These are phyloP conservation scores for Isatis tinctoria DNA, from an alignment of 345 rosid species.

Conservation along the genomic window DNA sequence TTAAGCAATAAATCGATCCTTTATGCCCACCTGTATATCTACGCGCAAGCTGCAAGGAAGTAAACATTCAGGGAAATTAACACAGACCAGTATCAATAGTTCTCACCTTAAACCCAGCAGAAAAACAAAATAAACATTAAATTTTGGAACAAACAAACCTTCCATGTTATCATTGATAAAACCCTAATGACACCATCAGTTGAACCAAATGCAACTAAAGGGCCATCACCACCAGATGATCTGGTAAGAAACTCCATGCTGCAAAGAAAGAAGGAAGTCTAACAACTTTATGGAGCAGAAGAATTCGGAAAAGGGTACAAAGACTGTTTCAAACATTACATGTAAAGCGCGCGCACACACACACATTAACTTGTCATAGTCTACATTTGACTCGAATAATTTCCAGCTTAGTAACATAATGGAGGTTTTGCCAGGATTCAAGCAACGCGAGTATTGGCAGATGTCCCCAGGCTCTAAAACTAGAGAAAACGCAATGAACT, in stretches of 20 bases:
- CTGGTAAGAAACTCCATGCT: conserved; percentile 94
- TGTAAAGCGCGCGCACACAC: not conserved
- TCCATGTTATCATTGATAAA: conserved; percentile 99
- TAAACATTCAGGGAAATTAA: conserved; percentile 13
- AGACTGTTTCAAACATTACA: not conserved
- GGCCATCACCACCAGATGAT: conserved; percentile 83
- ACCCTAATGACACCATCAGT: conserved; percentile 98
- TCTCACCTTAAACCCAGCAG: not conserved
- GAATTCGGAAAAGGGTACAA: not conserved
- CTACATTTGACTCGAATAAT: not conserved
- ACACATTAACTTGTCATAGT: not conserved
- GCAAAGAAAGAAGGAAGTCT: conserved; percentile 27
- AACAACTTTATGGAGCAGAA: conserved; percentile 8
- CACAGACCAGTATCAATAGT: conserved; percentile 14
- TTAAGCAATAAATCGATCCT: conserved; percentile 91
- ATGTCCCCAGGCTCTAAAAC: not conserved
- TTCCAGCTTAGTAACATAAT: conserved; percentile 5
- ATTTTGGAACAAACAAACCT: conserved; percentile 47
- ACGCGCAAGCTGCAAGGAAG: conserved; percentile 74
- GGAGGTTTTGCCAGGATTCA: not conserved
- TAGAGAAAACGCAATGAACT: conserved; percentile 23
- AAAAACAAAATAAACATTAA: not conserved
- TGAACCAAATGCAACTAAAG: conserved; percentile 97
- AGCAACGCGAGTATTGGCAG: not conserved
- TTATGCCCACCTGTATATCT: conserved; percentile 97